Evolutionary conservation across 2,329 filamentous ascomycete species (phyloP).

Genomic region (Cadophora luteo-olivacea): DNA sequence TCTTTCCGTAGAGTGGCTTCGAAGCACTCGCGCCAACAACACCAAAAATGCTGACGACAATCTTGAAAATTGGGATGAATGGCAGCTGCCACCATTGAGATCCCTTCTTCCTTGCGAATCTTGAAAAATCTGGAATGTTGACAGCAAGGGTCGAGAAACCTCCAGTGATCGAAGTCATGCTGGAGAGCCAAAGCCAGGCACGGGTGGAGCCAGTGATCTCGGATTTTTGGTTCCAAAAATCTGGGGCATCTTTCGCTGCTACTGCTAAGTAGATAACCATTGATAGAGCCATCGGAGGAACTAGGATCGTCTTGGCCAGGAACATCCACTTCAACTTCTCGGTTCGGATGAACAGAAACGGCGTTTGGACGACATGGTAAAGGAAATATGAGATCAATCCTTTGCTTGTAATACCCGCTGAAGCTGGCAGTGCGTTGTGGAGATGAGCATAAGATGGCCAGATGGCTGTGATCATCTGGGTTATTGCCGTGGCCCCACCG

Average conservation of each 20-base stretch:
- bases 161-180: constrained; percentile 30
- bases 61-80: constrained; percentile 33
- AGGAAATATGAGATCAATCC: constrained; percentile 61
- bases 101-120: constrained; percentile 31
- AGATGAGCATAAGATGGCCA: constrained; percentile 57
- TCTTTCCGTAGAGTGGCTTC: constrained; percentile 34
- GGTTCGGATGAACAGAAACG: constrained; percentile 55
- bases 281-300: constrained; percentile 24
- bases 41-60: constrained; percentile 32
- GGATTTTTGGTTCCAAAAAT: constrained; percentile 25
- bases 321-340: constrained; percentile 55
- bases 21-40: constrained; percentile 36
- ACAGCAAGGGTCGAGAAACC: constrained; percentile 35
- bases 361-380: constrained; percentile 26
- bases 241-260: constrained; percentile 15
- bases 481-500: constrained; percentile 38
- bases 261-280: constrained; percentile 24
- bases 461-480: constrained; percentile 50
- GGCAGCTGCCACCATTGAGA: constrained; percentile 30
- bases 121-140: constrained; percentile 41
- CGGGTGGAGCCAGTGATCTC: constrained; percentile 18
- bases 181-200: constrained; percentile 28
- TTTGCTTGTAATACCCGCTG: constrained; percentile 58
- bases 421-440: constrained; percentile 55
- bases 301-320: constrained; percentile 51